Evolutionary conservation across 2,329 filamentous ascomycete species (phyloP), one percentile per base, ranked within the genome.

Genomic region (Orbilia oligospora): DNA sequence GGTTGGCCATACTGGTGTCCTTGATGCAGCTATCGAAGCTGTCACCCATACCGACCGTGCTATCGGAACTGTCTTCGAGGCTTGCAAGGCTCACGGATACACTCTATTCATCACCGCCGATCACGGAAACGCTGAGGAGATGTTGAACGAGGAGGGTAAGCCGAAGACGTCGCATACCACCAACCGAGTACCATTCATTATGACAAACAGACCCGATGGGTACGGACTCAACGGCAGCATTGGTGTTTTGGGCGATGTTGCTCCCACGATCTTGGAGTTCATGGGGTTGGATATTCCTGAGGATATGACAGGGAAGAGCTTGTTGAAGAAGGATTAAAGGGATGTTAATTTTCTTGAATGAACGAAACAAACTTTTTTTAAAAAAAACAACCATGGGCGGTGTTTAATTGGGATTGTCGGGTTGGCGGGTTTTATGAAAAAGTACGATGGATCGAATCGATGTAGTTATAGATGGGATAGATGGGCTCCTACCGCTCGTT

Each of bases 81-180:
- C 91, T 64, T 98, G 95, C 89, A 97, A 97, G 89, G 91, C 96
- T 88, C 89, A 95, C 84, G 92, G 91, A 80, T 99, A 99, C 85
- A 88, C 96, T 75, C 90, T 99, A 53, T 98, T 98, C 87, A 92
- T 99, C 85, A 99, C 96, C 5, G 89, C 95, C 33, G 96, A 99
- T 85, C 96, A 99, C 86, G 96, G 94, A 83, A 99, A 99, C 84
- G 96, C 96, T 72, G 96, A 99, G 87, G 96, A 99, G 88, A 99
- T 99, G 96, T 92, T 98, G 86, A 98, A 94, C 84, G 87, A 93
- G 82, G 93, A 97, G 84, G 94, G 94, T 84, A 97, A 93, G 84
- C 96, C 96, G 82, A 99, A 99, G 90, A 99, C 96, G 8, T 95
- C 93, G 65, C 96, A 99, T 88, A 99, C 96, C 55, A 94, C 92